Conservation (phyloP, 768 basidiomycete species). For the Termitomyces heimii region DNA sequence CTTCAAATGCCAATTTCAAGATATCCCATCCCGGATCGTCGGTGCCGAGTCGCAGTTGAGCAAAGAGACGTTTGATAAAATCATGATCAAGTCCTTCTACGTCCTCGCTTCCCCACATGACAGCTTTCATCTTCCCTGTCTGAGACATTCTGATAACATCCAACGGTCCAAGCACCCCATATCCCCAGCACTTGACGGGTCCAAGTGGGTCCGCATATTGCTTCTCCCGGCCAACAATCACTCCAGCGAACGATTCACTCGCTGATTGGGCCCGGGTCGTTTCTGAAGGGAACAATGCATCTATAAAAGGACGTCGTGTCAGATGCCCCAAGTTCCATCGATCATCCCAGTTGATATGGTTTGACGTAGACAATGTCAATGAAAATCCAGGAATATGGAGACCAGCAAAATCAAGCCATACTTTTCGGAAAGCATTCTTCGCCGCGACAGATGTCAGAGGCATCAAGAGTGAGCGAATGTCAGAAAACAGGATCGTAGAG, state of each 20-base stretch:
- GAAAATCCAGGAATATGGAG: slow-evolving; percentile 67
- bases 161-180: slow-evolving; percentile 46
- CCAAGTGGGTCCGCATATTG: slow-evolving; percentile 59
- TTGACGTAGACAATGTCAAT: slow-evolving; percentile 25
- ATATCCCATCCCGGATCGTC: slow-evolving; percentile 62
- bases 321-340: slow-evolving; percentile 56
- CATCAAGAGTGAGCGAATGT: slow-evolving; percentile 57
- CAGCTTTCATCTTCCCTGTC: slow-evolving; percentile 20
- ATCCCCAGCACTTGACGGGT: slow-evolving; percentile 63
- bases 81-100: slow-evolving; percentile 40
- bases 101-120: slow-evolving; percentile 41
- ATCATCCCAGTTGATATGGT: slow-evolving; percentile 51
- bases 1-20: slow-evolving; percentile 63
- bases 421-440: slow-evolving; percentile 53
- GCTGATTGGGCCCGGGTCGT: slow-evolving; percentile 25
- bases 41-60: slow-evolving; percentile 40
- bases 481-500: slow-evolving; percentile 64
- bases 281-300: slow-evolving; percentile 45
- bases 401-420: slow-evolving; percentile 68
- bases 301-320: slow-evolving; percentile 35
- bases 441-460: slow-evolving; percentile 35
- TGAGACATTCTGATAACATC: slow-evolving; percentile 30
- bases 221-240: slow-evolving; percentile 59
- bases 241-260: slow-evolving; percentile 61
- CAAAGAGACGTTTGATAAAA: slow-evolving; percentile 54